These are phyloP conservation scores for Populus nigra DNA, from an alignment of 345 rosid genomes.

Conservation along the genomic window DNA sequence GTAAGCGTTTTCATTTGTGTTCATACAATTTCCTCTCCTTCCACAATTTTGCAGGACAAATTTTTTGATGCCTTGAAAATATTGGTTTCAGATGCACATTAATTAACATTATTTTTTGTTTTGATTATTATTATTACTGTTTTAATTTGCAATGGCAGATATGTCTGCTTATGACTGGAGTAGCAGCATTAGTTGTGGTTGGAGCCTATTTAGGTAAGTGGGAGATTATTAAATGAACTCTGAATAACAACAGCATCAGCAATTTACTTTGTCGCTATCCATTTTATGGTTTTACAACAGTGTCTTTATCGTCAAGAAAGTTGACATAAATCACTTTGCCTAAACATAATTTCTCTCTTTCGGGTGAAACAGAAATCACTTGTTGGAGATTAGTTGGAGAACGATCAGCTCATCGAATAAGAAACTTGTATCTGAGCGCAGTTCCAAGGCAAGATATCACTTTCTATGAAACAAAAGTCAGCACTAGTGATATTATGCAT, in stretches of 20 bases:
- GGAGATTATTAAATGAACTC: background rate
- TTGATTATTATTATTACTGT: background rate
- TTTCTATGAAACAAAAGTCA: conserved; percentile 53
- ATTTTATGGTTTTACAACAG: background rate
- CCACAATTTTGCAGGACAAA: background rate
- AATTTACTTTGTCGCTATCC: background rate
- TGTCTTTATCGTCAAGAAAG: background rate
- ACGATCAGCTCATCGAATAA: conserved; percentile 57
- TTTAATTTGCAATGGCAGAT: conserved; percentile 31
- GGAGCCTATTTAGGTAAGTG: conserved; percentile 59
- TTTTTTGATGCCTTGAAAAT: background rate
- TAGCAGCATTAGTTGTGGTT: conserved; percentile 44
- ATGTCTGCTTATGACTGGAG: conserved; percentile 43
- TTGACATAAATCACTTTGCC: background rate
- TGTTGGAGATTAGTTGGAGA: conserved; percentile 70
- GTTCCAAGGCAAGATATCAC: conserved; percentile 53
- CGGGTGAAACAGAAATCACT: conserved; percentile 47
- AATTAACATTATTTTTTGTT: background rate
- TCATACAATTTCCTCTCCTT: background rate
- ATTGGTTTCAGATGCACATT: background rate
- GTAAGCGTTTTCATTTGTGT: conserved; percentile 23
- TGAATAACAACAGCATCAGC: background rate
- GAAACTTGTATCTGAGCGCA: conserved; percentile 53
- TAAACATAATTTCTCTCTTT: no score
- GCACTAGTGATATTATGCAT: conserved; percentile 64